phyloP scores from a whole-genome alignment of 2,329 filamentous ascomycete genomes.

The Sporothrix variecibatus region DNA sequence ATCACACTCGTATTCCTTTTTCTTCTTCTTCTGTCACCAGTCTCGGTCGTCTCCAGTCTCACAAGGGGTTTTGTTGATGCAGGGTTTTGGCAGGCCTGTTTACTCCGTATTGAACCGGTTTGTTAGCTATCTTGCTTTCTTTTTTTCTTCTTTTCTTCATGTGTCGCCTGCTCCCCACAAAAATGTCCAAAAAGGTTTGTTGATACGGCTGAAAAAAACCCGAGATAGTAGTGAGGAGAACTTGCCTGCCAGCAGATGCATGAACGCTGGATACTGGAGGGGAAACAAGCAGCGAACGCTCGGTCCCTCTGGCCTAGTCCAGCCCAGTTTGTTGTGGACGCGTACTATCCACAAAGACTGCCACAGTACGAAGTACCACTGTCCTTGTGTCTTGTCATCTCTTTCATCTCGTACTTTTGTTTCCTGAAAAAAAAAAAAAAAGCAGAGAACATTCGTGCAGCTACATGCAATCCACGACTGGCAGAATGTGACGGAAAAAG shows the following conservation, averaged over 20 bases:
- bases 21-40: neutral
- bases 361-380: neutral
- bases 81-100: neutral
- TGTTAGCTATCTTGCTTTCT: slow-evolving; percentile 8
- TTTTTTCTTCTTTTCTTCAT: neutral
- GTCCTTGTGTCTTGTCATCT: neutral
- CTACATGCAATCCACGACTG: neutral
- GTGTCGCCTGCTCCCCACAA: neutral
- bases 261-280: neutral
- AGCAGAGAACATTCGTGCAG: neutral
- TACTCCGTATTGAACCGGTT: neutral
- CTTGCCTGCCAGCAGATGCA: neutral
- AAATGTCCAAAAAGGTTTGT: neutral
- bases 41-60: neutral
- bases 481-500: neutral
- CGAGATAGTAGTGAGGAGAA: neutral
- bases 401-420: neutral
- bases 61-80: neutral
- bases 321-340: neutral
- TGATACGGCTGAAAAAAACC: neutral
- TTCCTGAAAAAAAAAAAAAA: neutral
- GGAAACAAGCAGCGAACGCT: slow-evolving; percentile 1
- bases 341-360: slow-evolving; percentile 11
- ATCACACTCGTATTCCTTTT: slow-evolving; percentile 17
- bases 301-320: slow-evolving; percentile 4